Percentiles rank a stretch among this genome's conserved stretches.
These are phyloP conservation scores for Phylloporus sp. DNA, from an alignment of 768 basidiomycete species.

Conservation along the genomic window DNA sequence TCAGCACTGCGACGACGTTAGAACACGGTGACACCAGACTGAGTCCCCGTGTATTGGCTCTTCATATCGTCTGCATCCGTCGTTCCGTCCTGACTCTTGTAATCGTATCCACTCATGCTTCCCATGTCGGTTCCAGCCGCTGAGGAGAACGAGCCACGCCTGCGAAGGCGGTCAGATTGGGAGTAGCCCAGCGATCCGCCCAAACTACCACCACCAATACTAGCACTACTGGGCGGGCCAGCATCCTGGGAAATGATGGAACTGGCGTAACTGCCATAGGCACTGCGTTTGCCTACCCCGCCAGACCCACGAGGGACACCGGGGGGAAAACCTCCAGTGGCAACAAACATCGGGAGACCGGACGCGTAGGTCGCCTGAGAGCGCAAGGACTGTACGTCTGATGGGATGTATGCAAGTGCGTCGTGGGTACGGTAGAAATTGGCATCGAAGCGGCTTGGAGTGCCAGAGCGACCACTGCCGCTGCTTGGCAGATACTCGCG, in stretches of 20 bases:
- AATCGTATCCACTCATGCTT: constrained; percentile 70
- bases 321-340: constrained; percentile 64
- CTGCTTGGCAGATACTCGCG: constrained; percentile 59
- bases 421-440: constrained; percentile 96
- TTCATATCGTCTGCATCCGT: constrained; percentile 82
- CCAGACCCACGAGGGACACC: constrained; percentile 54
- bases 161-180: constrained; percentile 83
- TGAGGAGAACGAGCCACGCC: constrained; percentile 72
- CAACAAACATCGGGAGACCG: constrained; percentile 78
- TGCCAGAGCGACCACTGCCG: constrained; percentile 62
- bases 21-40: constrained; percentile 82
- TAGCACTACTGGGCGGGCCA: constrained; percentile 53
- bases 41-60: constrained; percentile 82
- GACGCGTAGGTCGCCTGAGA: constrained; percentile 97
- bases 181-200: constrained; percentile 69
- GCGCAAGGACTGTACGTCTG: constrained; percentile 91
- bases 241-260: constrained; percentile 93
- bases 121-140: constrained; percentile 74
- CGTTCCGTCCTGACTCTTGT: constrained; percentile 86
- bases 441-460: constrained; percentile 92
- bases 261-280: constrained; percentile 77
- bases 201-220: constrained; percentile 50
- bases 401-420: constrained; percentile 88
- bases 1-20: constrained; percentile 32
- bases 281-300: constrained; percentile 67